Base-by-base conservation (phyloP, 2,329 filamentous ascomycete genomes). In the Neopestalotiopsis sp. region DNA sequence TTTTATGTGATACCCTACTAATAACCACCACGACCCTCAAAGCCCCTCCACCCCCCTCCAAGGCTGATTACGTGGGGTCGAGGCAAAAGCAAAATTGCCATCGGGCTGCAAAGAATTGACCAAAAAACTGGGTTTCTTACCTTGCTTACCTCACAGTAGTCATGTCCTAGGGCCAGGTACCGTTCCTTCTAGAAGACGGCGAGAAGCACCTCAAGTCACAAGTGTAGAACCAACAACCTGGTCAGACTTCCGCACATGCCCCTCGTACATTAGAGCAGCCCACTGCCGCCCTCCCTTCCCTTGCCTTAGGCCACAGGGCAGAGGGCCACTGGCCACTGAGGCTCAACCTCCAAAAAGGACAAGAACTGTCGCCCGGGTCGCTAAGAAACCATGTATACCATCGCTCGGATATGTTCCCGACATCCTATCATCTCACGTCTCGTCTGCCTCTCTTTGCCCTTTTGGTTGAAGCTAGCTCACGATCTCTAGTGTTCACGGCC, bases 141-240 rank as follows among this genome's bases (percentile, higher is more conserved):
- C 45, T 53, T 53, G 14, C 45, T 6, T 53, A 53, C 45, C 17
- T 53, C n/a, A 53, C 17, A 34, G 12, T 59, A 59, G 57, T 59
- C 57, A 40, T 14, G n/a, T 42, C 30, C 30, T 38, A 62, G 59
- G 32, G 30, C 32, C 59, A 62, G 59, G 59, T 34, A 62, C 59
- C 28, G 45, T 53, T 38, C 30, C 59, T 62, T 62, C 59, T 62
- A 62, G 59, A 62, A 62, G 14, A 24, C 40, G 12, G n/a, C 6
- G 24, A 59, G 24, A 20, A 30, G 24, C 20, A 59, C 12, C n/a
- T 4, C 57, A 34, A 28, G 24, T 28, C 24, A 28, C 24, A 28
- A 28, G 24, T 28, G n/a, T 7, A 53, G 45, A 53, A n/a, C 45
- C 45, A 53, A 53, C 45, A 53, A 53, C 45, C 45, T 53, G 17